Evolutionary conservation across 2,329 filamentous ascomycete genomes (phyloP).

Genomic region (Macroventuria anomochaeta): DNA sequence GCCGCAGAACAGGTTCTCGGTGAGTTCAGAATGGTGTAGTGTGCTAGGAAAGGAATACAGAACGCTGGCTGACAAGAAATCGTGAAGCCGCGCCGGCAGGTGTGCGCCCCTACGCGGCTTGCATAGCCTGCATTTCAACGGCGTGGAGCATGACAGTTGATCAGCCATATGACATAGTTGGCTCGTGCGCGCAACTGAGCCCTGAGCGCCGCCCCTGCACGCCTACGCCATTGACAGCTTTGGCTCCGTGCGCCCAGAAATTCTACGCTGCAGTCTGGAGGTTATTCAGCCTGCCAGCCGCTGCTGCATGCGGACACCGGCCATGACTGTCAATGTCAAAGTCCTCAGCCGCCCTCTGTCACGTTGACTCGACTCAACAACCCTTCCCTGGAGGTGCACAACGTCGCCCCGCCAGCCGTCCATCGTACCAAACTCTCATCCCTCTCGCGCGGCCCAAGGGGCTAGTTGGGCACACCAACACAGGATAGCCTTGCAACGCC

Average conservation of each 20-base stretch:
- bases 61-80: not conserved
- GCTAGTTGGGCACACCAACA: conserved; percentile 9
- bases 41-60: not conserved
- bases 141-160: conserved; percentile 4
- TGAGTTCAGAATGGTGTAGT: not conserved
- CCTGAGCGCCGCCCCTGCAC: conserved; percentile 1
- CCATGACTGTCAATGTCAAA: not conserved
- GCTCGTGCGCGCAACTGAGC: not conserved
- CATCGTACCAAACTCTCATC: conserved; percentile 12
- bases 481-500: too few species aligned
- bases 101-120: conserved; percentile 6
- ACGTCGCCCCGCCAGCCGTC: conserved; percentile 6
- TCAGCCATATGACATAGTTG: conserved; percentile 2
- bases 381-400: not conserved
- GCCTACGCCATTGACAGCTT: conserved; percentile 4
- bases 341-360: not conserved
- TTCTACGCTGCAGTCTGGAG: not conserved
- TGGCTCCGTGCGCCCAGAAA: too few species aligned
- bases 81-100: not conserved
- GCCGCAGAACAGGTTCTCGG: conserved; percentile 11
- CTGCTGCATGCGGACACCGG: not conserved
- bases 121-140: conserved; percentile 10
- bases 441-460: conserved; percentile 9
- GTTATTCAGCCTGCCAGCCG: not conserved
- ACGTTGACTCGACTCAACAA: not conserved